Conservation (phyloP, 1,284 basidiomycete species). For the Pseudozyma sp. region DNA sequence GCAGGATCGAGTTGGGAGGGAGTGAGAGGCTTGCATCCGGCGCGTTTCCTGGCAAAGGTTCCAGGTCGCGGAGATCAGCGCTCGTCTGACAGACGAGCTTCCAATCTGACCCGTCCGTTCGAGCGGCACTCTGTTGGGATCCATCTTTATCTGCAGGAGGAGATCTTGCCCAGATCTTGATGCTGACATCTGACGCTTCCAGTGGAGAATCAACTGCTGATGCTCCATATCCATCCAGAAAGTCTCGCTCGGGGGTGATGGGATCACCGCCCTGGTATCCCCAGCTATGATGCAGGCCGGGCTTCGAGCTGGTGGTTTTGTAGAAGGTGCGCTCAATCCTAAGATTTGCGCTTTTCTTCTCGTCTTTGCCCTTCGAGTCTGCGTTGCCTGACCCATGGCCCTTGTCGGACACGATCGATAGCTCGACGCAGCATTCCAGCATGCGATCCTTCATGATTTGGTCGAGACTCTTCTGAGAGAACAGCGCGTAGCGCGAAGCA, state of each 20-base stretch:
- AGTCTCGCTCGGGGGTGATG: slow-evolving; percentile 38
- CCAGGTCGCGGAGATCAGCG: slow-evolving; percentile 39
- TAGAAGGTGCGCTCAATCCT: slow-evolving; percentile 16
- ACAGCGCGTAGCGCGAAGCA: slow-evolving; percentile 34
- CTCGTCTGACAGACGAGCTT: slow-evolving; percentile 28
- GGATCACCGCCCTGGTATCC: slow-evolving; percentile 35
- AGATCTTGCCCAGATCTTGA: slow-evolving; percentile 28
- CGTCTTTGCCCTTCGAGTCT: not conserved
- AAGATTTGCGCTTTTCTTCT: not conserved
- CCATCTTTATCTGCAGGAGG: not conserved
- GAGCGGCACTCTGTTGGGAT: not conserved
- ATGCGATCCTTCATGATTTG: slow-evolving; percentile 51
- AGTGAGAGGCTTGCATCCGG: slow-evolving; percentile 16
- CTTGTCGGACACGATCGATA: slow-evolving; percentile 7
- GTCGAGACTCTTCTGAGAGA: slow-evolving; percentile 30
- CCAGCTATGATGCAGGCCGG: slow-evolving; percentile 48
- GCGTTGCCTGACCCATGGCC: not conserved
- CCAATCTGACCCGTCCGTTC: slow-evolving; percentile 11
- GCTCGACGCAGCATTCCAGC: slow-evolving; percentile 43
- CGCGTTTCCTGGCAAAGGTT: slow-evolving; percentile 26
- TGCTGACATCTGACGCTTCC: slow-evolving; percentile 16
- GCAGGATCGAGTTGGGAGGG: slow-evolving; percentile 37
- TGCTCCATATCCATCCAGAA: slow-evolving; percentile 1
- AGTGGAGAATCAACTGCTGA: not conserved
- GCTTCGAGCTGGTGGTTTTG: slow-evolving; percentile 25